phyloP scores from a whole-genome alignment of 2,329 filamentous ascomycete genomes.

The Sporothrix mexicana region DNA sequence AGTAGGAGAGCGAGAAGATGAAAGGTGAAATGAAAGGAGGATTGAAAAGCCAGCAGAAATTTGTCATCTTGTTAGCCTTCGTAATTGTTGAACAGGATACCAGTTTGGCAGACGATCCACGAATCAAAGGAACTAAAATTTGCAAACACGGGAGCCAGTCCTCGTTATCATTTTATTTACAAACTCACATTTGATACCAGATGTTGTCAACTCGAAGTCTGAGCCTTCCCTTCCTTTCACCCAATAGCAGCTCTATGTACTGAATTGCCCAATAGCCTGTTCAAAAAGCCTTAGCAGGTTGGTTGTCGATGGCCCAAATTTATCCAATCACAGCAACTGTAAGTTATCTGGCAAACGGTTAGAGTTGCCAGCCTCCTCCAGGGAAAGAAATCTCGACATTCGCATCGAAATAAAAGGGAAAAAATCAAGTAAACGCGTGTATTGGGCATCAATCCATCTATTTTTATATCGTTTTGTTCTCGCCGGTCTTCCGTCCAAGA shows the following conservation, averaged over 20 bases:
- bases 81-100: too few species aligned
- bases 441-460: slow-evolving; percentile 3
- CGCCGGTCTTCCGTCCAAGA: too few species aligned
- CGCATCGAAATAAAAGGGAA: not conserved
- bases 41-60: not conserved
- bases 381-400: not conserved
- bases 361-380: not conserved
- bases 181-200: not conserved
- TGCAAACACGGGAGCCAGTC: not conserved
- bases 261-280: slow-evolving; percentile 1
- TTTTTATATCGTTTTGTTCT: not conserved
- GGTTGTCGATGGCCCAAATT: not conserved
- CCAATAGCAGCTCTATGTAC: slow-evolving; percentile 21
- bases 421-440: not conserved
- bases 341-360: not conserved
- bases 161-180: not conserved
- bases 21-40: not conserved
- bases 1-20: not conserved
- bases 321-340: slow-evolving; percentile 12
- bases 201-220: not conserved
- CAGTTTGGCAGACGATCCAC: too few species aligned
- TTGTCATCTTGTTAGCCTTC: too few species aligned
- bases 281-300: not conserved
- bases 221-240: slow-evolving; percentile 23
- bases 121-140: not conserved